Conservation (phyloP, 108 stramenopile genomes). For the Nannochloropsis salina region DNA sequence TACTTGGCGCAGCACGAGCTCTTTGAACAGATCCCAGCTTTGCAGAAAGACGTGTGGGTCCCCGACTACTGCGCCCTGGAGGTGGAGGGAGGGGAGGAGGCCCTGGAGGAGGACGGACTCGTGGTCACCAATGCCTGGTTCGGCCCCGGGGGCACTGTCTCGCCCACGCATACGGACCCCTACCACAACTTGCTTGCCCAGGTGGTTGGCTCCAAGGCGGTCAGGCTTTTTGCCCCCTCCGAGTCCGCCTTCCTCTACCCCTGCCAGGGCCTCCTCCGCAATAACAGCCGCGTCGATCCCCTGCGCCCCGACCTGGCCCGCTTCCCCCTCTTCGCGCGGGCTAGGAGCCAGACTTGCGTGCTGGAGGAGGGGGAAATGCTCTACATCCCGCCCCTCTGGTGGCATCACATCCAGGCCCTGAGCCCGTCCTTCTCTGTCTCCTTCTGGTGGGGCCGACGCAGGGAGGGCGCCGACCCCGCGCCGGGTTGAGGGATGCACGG, state of each 20-base stretch:
- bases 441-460: constrained; percentile 51
- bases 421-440: constrained; percentile 48
- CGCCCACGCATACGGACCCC: constrained; percentile 32
- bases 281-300: constrained; percentile 50
- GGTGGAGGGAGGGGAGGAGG: constrained; percentile 46
- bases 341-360: constrained; percentile 26
- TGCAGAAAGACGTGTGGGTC: constrained; percentile 44
- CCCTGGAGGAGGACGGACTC: constrained; percentile 49
- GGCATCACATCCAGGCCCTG: constrained; percentile 45
- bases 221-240: constrained; percentile 46
- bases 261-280: constrained; percentile 43
- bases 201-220: constrained; percentile 49
- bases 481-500: too few relatives aligned
- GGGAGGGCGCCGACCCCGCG: not conserved
- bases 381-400: constrained; percentile 50
- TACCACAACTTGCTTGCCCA: constrained; percentile 37
- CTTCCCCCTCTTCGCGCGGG: constrained; percentile 39
- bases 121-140: constrained; percentile 36
- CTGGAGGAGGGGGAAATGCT: constrained; percentile 42
- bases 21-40: constrained; percentile 51
- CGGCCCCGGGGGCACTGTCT: constrained; percentile 35
- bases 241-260: constrained; percentile 46
- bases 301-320: constrained; percentile 20
- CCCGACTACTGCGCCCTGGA: constrained; percentile 55
- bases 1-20: constrained; percentile 54